Evolutionary conservation across 768 basidiomycete genomes (phyloP), one percentile per base, ranked within the genome.

Genomic region (Lactarius tabidus): DNA sequence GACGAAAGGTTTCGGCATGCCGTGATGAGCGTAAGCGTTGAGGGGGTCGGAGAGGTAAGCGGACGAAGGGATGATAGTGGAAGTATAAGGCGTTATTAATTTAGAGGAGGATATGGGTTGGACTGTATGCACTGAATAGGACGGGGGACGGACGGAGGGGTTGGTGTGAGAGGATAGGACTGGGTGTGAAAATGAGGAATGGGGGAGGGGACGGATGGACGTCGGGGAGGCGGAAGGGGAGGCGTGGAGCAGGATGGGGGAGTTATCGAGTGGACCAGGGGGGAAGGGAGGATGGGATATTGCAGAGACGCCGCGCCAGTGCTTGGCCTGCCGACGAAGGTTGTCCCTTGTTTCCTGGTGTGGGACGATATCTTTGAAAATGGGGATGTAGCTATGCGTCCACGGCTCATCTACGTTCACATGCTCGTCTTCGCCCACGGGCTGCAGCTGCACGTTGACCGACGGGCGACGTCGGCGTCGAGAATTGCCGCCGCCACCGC

Each of bases 1-100:
- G 0, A 96, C 93, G 68, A 85, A 87, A 0, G 89, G 89, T 72
- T 93, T 94, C 36, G 92, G 90, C 77, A 89, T 83, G 12, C 94
- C 93, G 20, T 87, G 79, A 66, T 87, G 85, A 0, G 87, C 85
- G 71, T 96, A 97, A n/a, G 88, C 89, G 71, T 95, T 96, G 68
- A 92, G 82, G 0, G 92, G 89, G 70, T 95, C 90, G 4, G 79
- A 73, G 33, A 93, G 81, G 75, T 97, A 97, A 1, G 79, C 72
- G 0, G 86, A 77, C 23, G 85, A 84, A 3, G 89, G 86, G 18
- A 85, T 81, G 59, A 95, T 82, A 28, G 84, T 78, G 26, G 87
- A 84, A 0, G 79, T 80, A 66, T 82, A 88, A 0, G 89, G 86
- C 0, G 88, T 80, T 48, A 96, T 81, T 62, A 88, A 80, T 2